Percentiles rank a stretch among this genome's conserved stretches.
Evolutionary conservation across 176 grass and related monocot species (phyloP).

Genomic region (Ensete glaucum): DNA sequence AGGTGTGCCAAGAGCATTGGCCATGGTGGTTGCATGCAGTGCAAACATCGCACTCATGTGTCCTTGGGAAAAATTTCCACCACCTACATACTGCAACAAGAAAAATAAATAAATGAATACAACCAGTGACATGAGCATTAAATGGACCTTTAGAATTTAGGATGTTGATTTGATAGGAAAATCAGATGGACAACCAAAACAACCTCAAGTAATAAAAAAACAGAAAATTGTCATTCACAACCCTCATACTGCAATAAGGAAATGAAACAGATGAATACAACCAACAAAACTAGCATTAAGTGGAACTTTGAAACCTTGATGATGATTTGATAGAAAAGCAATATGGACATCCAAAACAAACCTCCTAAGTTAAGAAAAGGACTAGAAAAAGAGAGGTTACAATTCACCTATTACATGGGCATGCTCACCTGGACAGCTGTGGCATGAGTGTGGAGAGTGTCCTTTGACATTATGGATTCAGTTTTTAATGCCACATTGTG

Average conservation of each 20-base stretch:
- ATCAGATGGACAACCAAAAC: too few species aligned
- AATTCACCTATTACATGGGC: too few species aligned
- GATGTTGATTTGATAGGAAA: too few species aligned
- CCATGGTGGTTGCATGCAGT: conserved; percentile 81
- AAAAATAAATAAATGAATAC: conserved; percentile 7
- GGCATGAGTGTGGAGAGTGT: conserved; percentile 30
- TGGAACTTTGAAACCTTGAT: too few species aligned
- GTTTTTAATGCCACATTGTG: conserved; percentile 81
- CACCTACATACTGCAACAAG: conserved; percentile 37
- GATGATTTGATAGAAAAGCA: too few species aligned
- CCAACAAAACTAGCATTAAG: too few species aligned
- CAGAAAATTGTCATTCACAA: neutral
- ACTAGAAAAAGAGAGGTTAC: too few species aligned
- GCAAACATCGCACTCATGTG: conserved; percentile 82
- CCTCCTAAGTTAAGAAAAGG: too few species aligned
- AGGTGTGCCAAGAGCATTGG: conserved; percentile 61
- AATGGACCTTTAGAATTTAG: too few species aligned
- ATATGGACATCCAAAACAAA: too few species aligned
- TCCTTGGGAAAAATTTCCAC: conserved; percentile 41
- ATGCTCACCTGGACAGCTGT: neutral
- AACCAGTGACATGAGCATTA: too few species aligned
- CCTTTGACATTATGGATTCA: conserved; percentile 55
- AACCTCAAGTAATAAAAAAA: too few species aligned
- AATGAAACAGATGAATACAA: conserved; percentile 2
- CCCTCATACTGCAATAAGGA: conserved; percentile 36